Percentiles rank a stretch among this genome's conserved stretches.
Evolutionary conservation across 495 filamentous ascomycete genomes (phyloP).

Genomic region (Penicillium paradoxum): DNA sequence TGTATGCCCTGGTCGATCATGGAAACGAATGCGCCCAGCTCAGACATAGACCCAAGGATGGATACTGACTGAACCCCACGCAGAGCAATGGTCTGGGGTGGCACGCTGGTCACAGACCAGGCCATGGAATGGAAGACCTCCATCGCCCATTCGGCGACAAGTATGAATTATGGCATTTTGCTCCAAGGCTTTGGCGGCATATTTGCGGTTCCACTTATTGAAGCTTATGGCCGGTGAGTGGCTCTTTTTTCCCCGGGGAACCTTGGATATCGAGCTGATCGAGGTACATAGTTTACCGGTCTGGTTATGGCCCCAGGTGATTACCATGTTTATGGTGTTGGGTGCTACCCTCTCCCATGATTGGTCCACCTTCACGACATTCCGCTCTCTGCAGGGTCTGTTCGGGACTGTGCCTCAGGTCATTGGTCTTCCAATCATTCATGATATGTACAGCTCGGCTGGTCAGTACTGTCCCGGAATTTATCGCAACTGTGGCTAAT

Average conservation of each 20-base stretch:
- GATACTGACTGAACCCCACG: conserved; percentile 10
- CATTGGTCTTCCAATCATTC: conserved; percentile 41
- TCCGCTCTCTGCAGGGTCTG: conserved; percentile 50
- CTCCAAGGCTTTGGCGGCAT: conserved; percentile 50
- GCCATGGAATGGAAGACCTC: conserved; percentile 44
- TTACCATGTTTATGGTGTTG: conserved; percentile 44
- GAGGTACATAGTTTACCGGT: conserved; percentile 34
- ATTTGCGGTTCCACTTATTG: conserved; percentile 46
- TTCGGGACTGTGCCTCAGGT: conserved; percentile 45
- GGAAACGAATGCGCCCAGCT: conserved; percentile 2
- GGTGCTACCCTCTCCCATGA: conserved; percentile 41
- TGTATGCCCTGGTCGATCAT: background rate
- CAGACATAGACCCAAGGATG: conserved; percentile 12
- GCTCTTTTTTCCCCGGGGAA: background rate
- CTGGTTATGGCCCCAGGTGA: conserved; percentile 49
- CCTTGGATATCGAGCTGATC: background rate
- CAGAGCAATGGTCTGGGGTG: conserved; percentile 48
- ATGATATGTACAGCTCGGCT: conserved; percentile 44
- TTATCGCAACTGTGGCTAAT: background rate
- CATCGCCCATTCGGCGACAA: conserved; percentile 37
- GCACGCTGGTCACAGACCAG: conserved; percentile 45
- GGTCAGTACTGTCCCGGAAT: conserved; percentile 13
- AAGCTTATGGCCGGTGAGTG: conserved; percentile 44
- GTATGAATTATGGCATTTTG: conserved; percentile 47
- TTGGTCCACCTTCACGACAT: conserved; percentile 44